These are phyloP conservation scores for Phycomyces nitens DNA, from an alignment of 192 early-diverging fungal genomes.

Conservation along the genomic window DNA sequence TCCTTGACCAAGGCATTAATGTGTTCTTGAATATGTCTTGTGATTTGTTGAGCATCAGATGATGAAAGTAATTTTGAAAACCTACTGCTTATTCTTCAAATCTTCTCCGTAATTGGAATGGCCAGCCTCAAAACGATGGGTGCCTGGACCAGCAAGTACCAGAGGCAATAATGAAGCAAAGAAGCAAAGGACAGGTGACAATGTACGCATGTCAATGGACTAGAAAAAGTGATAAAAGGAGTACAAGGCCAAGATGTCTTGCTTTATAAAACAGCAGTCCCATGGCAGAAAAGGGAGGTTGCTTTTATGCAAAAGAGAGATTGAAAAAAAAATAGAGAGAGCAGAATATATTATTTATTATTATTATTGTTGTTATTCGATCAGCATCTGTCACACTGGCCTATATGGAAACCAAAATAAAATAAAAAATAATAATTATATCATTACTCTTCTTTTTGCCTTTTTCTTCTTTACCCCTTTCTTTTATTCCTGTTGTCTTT, in stretches of 20 bases:
- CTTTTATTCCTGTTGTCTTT: not conserved
- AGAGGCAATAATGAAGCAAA: not conserved
- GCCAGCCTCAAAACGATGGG: slow-evolving; percentile 19
- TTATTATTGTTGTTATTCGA: no score
- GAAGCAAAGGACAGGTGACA: not conserved
- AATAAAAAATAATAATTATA: not conserved
- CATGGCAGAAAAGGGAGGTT: not conserved
- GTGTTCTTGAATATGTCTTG: slow-evolving; percentile 54
- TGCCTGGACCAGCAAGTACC: slow-evolving; percentile 18
- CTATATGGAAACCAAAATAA: no score
- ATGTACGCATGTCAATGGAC: not conserved
- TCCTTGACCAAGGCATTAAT: slow-evolving; percentile 40
- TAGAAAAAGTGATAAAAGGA: not conserved
- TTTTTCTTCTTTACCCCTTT: slow-evolving; percentile 2
- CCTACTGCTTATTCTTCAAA: slow-evolving; percentile 28
- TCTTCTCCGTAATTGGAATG: slow-evolving; percentile 33
- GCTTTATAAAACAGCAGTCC: not conserved
- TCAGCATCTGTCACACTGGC: no score
- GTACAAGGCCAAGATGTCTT: not conserved
- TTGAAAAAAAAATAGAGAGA: not conserved
- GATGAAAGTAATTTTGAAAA: not conserved
- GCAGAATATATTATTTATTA: not conserved
- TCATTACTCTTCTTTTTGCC: not conserved
- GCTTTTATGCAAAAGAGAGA: not conserved
- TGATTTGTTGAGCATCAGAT: slow-evolving; percentile 6